Conservation (phyloP, 1,284 basidiomycete genomes). For the Takashimella koratensis region DNA sequence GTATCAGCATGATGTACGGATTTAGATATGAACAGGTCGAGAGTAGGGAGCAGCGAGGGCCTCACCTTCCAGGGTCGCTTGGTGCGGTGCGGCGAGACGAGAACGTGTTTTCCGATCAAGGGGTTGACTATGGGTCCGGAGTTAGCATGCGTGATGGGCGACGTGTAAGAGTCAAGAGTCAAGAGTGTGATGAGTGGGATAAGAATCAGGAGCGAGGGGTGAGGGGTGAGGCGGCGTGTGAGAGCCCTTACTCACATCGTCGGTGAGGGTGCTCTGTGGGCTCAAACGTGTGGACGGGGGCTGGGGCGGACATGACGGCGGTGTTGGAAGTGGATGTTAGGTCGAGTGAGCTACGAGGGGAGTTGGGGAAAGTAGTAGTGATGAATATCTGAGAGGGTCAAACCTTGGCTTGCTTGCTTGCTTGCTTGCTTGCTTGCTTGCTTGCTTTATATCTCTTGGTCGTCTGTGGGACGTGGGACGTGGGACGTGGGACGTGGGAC, state of each 20-base stretch:
- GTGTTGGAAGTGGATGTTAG: background rate
- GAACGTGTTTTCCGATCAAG: conserved; percentile 56
- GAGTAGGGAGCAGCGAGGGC: background rate
- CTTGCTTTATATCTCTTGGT: too few species aligned
- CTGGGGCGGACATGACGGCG: too few species aligned
- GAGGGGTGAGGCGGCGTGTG: background rate
- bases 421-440: too few species aligned
- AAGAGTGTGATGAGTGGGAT: too few species aligned
- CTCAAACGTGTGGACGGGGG: too few species aligned
- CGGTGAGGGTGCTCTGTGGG: conserved; percentile 45
- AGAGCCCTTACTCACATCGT: conserved; percentile 27
- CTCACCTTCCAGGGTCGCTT: conserved; percentile 45
- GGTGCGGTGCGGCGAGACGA: conserved; percentile 74
- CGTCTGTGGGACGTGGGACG: too few species aligned
- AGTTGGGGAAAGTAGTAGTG: background rate
- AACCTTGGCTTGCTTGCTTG: conserved; percentile 9
- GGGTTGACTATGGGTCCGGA: conserved; percentile 40
- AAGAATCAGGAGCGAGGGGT: too few species aligned
- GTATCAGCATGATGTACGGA: too few species aligned
- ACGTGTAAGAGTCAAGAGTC: too few species aligned
- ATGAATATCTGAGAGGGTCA: conserved; percentile 3
- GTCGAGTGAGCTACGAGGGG: background rate
- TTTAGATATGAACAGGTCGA: too few species aligned
- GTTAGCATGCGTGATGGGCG: background rate
- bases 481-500: too few species aligned